Base-by-base conservation (phyloP, 2,329 filamentous ascomycete genomes). In the Penicillium sp. region DNA sequence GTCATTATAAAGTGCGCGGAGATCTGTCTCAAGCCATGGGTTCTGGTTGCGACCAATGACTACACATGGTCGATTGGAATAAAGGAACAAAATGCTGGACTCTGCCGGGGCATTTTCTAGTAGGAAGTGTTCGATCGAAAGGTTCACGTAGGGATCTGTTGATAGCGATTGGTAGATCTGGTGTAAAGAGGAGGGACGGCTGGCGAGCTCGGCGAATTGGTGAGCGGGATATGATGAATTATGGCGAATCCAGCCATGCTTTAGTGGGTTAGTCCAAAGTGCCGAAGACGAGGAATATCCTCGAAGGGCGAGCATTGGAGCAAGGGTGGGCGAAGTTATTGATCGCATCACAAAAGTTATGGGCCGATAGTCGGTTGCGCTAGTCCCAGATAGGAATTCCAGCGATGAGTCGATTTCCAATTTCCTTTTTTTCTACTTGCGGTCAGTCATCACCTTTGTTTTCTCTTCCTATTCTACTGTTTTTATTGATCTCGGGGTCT, bases 11-110 rank as follows among this genome's bases (percentile, higher is more conserved):
- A 96, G 78, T 1, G 85, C 80, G 40, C 77, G 77, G 9, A 97
- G 82, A 71, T 96, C 90, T 61, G 91, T 87, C 78, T 99, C 94
- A 9, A 91, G 82, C 94, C 93, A 99, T 54, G 94, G 94, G 73
- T 99, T 99, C 78, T 99, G 94, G 74, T 99, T 99, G 59, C 94
- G 87, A 43, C 94, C 94, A 65, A 99, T 88, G 71, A 99, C 88
- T 59, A 99, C 84, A 72, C 90, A 92, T 0, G 93, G 92, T 38
- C 85, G 77, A 77, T 99, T 97, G 68, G 86, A 84, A 78, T 97
- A 99, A 50, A 97, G 84, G 56, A 97, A 89, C 2, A 97, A 84
- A 50, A 97, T 77, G 15, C 84, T 88, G 13, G 91, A 91, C 59
- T 89, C 84, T 7, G 86, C 80, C 2, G 87, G 84, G 0, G 89